Evolutionary conservation across 306 rosid genomes (phyloP).

Genomic region (Datisca glomerata): DNA sequence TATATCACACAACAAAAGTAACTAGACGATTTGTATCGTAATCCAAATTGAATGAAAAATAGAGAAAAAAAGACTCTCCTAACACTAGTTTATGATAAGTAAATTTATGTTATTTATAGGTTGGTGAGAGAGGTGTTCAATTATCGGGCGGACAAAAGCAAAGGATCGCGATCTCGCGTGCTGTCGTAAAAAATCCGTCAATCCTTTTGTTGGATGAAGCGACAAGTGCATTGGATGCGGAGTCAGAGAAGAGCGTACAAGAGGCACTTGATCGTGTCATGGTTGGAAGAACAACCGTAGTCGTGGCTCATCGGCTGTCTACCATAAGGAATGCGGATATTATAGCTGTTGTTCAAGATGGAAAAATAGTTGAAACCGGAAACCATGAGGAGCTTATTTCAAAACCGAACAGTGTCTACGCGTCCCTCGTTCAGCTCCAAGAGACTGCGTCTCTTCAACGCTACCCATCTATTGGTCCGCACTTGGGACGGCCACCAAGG

Average conservation of each 20-base stretch:
- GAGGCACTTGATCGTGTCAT: slow-evolving; percentile 96
- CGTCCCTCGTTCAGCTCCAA: slow-evolving; percentile 73
- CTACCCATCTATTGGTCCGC: slow-evolving; percentile 40
- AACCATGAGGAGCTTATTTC: slow-evolving; percentile 81
- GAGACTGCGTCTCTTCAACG: slow-evolving; percentile 54
- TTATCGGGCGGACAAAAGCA: slow-evolving; percentile 95
- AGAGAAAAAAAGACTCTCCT: too few relatives aligned
- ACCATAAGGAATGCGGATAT: slow-evolving; percentile 78
- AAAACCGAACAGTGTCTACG: slow-evolving; percentile 55
- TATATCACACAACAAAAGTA: too few relatives aligned
- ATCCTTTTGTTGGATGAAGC: slow-evolving; percentile 85
- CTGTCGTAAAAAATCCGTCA: slow-evolving; percentile 84
- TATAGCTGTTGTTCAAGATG: slow-evolving; percentile 78
- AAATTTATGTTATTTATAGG: slow-evolving; percentile 36
- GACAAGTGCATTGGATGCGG: slow-evolving; percentile 88
- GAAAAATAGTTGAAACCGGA: slow-evolving; percentile 84
- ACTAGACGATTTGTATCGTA: too few relatives aligned
- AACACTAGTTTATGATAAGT: too few relatives aligned
- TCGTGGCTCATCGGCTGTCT: slow-evolving; percentile 90
- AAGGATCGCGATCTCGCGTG: slow-evolving; percentile 88
- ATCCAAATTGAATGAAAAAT: too few relatives aligned
- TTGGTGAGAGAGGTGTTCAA: slow-evolving; percentile 98
- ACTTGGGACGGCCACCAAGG: slow-evolving; percentile 56
- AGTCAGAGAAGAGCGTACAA: slow-evolving; percentile 93
- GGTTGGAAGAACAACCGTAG: slow-evolving; percentile 89